Base-by-base conservation (phyloP, 2,329 filamentous ascomycete species). In the Ascochyta koolunga region DNA sequence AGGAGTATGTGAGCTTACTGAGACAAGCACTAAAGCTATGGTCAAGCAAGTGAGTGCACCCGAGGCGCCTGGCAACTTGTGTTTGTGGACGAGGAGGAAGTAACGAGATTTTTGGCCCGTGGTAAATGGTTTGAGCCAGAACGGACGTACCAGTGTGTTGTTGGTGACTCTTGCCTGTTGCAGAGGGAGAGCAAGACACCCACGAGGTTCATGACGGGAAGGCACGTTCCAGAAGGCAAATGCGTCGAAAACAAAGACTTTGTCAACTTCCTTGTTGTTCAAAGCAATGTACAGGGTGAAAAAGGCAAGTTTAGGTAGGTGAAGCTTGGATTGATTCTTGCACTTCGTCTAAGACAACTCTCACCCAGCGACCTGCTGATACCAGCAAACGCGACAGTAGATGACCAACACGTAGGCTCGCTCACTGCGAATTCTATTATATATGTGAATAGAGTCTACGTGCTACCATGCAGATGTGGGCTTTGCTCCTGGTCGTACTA, bases 141-240 rank as follows among this genome's bases (percentile, higher is more conserved):
- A 11, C 19, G 40, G 25, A 21, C 35, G 16, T 37, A 21, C 45
- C 25, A 18, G 8, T n/a, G 24, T 36, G 29, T 19, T 37, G 32
- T 43, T 22, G 24, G 48, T 50, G 19, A 45, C 33, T 40, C 51
- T 36, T 58, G 37, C 54, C 29, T 22, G 32, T 41, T 33, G 36
- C 43, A 35, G 43, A 40, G 5, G 21, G 35, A 18, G 29, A 45
- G 40, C 38, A 50, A 60, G 46, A 52, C 44, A 44, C 29, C 31
- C 50, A 41, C 50, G 22, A 40, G 42, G 16, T 37, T 38, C 44
- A 47, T 48, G 29, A 27, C 33, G 47, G 48, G 50, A 46, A 58
- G 42, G 51, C 31, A 49, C 42, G 15, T 42, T 46, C 36, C n/a
- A 22, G 16, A 36, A 29, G 35, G 19, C 27, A 16, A 31, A 8